Conservation (phyloP, 192 early-diverging fungal species). For the Backusella psychrophila region DNA sequence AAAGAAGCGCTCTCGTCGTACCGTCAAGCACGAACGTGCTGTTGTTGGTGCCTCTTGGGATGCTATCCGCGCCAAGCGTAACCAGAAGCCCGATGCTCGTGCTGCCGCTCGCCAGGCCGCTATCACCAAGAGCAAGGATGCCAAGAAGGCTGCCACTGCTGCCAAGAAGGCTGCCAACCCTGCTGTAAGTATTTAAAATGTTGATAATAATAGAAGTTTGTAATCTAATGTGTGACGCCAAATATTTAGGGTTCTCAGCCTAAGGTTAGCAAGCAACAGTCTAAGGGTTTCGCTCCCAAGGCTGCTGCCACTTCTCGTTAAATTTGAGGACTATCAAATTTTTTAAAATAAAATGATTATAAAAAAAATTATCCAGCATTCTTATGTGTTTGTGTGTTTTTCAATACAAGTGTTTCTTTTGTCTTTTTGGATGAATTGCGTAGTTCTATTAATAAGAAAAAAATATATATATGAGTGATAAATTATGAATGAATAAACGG, state of each 20-base stretch:
- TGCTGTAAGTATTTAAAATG: constrained; percentile 17
- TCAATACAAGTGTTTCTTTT: neutral
- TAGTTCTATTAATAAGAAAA: no score
- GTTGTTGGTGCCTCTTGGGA: constrained; percentile 95
- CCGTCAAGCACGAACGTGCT: constrained; percentile 94
- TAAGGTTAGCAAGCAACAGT: constrained; percentile 81
- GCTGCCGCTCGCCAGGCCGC: constrained; percentile 86
- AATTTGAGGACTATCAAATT: constrained; percentile 26
- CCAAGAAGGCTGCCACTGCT: constrained; percentile 84
- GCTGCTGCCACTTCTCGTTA: constrained; percentile 82
- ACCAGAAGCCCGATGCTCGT: constrained; percentile 95
- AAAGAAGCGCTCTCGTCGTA: constrained; percentile 94
- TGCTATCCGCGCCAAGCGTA: constrained; percentile 95
- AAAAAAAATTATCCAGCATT: neutral
- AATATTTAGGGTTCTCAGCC: constrained; percentile 26
- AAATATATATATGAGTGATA: neutral
- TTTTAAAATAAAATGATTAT: constrained; percentile 10
- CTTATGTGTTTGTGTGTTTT: neutral
- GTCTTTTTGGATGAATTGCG: neutral
- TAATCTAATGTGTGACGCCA: neutral
- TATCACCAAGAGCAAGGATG: constrained; percentile 85
- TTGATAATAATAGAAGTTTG: neutral
- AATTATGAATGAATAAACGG: neutral
- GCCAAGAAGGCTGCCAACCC: constrained; percentile 75
- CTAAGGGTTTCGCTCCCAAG: constrained; percentile 79